Percentiles rank a stretch among this genome's conserved stretches.
These are phyloP conservation scores for Ogataea polymorpha DNA, from an alignment of 805 yeast species.

Conservation along the genomic window DNA sequence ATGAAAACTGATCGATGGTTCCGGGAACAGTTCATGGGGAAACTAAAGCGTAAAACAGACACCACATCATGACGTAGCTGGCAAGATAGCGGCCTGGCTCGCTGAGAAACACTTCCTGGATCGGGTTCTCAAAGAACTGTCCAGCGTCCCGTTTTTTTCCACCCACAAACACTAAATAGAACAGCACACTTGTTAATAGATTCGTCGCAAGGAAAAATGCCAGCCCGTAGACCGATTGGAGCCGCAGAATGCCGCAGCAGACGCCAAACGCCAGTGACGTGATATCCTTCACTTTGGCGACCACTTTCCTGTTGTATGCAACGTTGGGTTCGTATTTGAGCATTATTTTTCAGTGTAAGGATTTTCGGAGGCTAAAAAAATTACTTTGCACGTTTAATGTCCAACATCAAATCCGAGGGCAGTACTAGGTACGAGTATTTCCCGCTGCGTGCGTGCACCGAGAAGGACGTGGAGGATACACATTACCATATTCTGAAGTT, in stretches of 20 bases:
- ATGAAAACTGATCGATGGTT: conserved; percentile 4
- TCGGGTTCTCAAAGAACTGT: conserved; percentile 39
- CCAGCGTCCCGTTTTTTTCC: conserved; percentile 29
- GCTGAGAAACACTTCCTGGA: conserved; percentile 40
- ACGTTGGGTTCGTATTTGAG: conserved; percentile 17
- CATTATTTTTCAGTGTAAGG: conserved; percentile 11
- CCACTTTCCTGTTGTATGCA: conserved; percentile 17
- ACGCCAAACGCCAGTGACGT: conserved; percentile 49
- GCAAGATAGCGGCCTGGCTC: conserved; percentile 47
- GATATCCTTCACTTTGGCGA: conserved; percentile 36
- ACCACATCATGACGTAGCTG: conserved; percentile 58
- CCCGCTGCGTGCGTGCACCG: conserved; percentile 68
- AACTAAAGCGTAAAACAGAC: conserved; percentile 48
- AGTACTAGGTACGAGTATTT: conserved; percentile 38
- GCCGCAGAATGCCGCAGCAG: conserved; percentile 52
- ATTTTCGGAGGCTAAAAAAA: conserved; percentile 9
- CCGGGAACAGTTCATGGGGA: conserved; percentile 11
- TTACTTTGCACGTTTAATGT: conserved; percentile 2
- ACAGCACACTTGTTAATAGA: conserved; percentile 32
- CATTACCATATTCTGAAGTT: conserved; percentile 81
- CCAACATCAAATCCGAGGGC: conserved; percentile 6
- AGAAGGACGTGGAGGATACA: conserved; percentile 66
- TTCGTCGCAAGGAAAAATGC: conserved; percentile 39
- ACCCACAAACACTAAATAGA: conserved; percentile 33
- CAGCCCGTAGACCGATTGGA: conserved; percentile 50